A percentile compares a stretch with the other conserved stretches of the same genome.
Evolutionary conservation across 1,284 basidiomycete species (phyloP).

Genomic region (Phlebopus sp.): DNA sequence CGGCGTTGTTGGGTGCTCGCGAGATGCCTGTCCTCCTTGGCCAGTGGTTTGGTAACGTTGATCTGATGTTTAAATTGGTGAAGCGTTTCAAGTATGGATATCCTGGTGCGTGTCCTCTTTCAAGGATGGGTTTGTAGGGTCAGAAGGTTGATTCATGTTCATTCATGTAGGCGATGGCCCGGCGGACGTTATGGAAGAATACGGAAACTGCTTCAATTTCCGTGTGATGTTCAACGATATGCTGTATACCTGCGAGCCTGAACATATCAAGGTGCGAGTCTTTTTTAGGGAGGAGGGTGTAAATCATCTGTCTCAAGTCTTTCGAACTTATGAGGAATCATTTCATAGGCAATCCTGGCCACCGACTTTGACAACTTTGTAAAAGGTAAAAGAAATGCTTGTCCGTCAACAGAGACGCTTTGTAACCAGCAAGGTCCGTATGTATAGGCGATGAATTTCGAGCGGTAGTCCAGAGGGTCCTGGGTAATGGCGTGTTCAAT

Average conservation of each 20-base stretch:
- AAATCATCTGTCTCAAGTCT: background rate
- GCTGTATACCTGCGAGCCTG: slow-evolving; percentile 26
- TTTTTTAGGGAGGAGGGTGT: too few species aligned
- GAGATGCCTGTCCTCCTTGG: slow-evolving; percentile 16
- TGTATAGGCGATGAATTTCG: slow-evolving; percentile 27
- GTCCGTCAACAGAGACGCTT: background rate
- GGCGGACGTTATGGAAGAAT: slow-evolving; percentile 6
- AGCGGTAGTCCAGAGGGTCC: slow-evolving; percentile 27
- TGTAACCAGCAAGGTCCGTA: slow-evolving; percentile 6
- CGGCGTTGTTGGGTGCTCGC: slow-evolving; percentile 25
- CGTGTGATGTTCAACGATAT: slow-evolving; percentile 22
- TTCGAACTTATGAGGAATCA: background rate
- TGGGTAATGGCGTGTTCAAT: slow-evolving; percentile 47
- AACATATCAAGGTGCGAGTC: slow-evolving; percentile 22
- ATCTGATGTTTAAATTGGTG: slow-evolving; percentile 15
- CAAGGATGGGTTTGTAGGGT: too few species aligned
- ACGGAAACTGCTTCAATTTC: slow-evolving; percentile 19
- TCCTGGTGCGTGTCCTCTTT: slow-evolving; percentile 21
- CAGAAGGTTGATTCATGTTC: background rate
- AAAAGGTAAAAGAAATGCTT: slow-evolving; percentile 34
- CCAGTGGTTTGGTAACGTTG: slow-evolving; percentile 22
- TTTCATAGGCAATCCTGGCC: slow-evolving; percentile 27
- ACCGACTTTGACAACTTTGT: slow-evolving; percentile 36
- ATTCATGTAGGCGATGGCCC: slow-evolving; percentile 13
- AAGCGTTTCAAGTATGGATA: slow-evolving; percentile 19